phyloP scores from a whole-genome alignment of 1,139 yeast species.

The Debaryomycetaceae sp. region DNA sequence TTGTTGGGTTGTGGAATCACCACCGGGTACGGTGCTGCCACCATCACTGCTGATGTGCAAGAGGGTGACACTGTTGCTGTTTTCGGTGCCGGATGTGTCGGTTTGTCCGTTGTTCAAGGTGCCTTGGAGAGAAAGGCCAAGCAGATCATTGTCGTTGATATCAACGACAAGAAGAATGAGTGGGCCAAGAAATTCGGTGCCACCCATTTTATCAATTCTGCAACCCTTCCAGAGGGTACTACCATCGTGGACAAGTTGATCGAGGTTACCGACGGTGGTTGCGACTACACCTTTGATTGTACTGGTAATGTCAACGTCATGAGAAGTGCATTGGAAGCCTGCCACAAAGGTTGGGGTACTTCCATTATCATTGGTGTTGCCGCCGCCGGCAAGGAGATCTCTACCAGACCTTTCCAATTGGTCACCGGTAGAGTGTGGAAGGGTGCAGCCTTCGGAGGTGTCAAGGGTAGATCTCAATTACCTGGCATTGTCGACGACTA shows the following conservation, averaged over 20 bases:
- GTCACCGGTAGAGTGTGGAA: conserved; percentile 99
- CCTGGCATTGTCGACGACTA: conserved; percentile 89
- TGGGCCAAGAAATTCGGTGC: conserved; percentile 94
- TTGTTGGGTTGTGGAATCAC: conserved; percentile 97
- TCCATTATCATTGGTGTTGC: conserved; percentile 96
- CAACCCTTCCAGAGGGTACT: conserved; percentile 65
- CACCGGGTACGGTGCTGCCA: conserved; percentile 97
- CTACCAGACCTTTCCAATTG: conserved; percentile 97
- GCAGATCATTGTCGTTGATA: conserved; percentile 81
- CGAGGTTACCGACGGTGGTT: conserved; percentile 94
- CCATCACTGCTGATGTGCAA: conserved; percentile 88
- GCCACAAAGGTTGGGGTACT: conserved; percentile 99
- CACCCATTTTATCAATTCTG: conserved; percentile 88
- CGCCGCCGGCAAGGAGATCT: conserved; percentile 94
- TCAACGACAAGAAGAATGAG: conserved; percentile 75
- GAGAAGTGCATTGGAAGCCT: conserved; percentile 94
- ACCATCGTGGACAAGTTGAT: conserved; percentile 80
- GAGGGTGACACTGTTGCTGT: conserved; percentile 93
- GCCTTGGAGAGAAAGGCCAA: conserved; percentile 79
- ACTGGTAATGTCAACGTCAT: conserved; percentile 94
- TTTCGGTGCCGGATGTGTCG: conserved; percentile 97
- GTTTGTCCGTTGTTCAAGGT: conserved; percentile 93
- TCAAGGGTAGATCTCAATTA: conserved; percentile 94
- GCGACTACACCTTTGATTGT: conserved; percentile 94
- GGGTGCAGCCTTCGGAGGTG: conserved; percentile 98